phyloP scores from a whole-genome alignment of 1,139 yeast genomes.

The Diutina rugosa region DNA sequence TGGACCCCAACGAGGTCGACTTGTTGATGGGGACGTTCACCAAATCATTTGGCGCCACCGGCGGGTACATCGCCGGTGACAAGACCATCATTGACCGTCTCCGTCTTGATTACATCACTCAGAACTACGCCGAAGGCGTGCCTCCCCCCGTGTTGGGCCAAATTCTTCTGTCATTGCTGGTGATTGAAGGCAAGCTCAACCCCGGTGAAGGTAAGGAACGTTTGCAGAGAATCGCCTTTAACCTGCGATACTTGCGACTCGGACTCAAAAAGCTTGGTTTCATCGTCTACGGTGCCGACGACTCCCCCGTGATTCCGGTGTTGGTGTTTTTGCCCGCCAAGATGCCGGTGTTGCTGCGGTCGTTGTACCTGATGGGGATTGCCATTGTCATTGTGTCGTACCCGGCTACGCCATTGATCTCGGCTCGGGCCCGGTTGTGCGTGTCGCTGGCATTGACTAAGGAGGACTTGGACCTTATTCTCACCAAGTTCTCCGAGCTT shows the following conservation, averaged over 20 bases:
- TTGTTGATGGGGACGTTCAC: conserved; percentile 95
- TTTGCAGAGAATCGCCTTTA: conserved; percentile 85
- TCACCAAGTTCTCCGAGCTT: conserved; percentile 59
- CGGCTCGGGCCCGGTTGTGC: conserved; percentile 88
- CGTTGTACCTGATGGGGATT: conserved; percentile 63
- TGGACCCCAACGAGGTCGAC: conserved; percentile 67
- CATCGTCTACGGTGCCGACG: conserved; percentile 89
- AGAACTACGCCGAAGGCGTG: conserved; percentile 70
- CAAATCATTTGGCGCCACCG: conserved; percentile 96
- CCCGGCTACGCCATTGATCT: conserved; percentile 90
- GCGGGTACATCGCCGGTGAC: conserved; percentile 84
- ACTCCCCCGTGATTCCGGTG: conserved; percentile 90
- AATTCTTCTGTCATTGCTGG: conserved; percentile 65
- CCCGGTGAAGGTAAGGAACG: conserved; percentile 94
- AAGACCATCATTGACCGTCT: conserved; percentile 58
- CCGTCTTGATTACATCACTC: conserved; percentile 61
- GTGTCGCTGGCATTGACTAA: conserved; percentile 86
- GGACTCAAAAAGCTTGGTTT: conserved; percentile 90
- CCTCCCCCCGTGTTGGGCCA: conserved; percentile 89
- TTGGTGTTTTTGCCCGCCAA: conserved; percentile 81
- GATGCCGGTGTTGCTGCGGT: conserved; percentile 86
- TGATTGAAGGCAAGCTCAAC: conserved; percentile 67
- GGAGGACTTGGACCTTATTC: conserved; percentile 77
- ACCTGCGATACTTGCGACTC: conserved; percentile 80
- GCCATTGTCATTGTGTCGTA: conserved; percentile 96